Base-by-base conservation (phyloP, 164 flowering plant genomes). In the Tetrastigma voinierianum region DNA sequence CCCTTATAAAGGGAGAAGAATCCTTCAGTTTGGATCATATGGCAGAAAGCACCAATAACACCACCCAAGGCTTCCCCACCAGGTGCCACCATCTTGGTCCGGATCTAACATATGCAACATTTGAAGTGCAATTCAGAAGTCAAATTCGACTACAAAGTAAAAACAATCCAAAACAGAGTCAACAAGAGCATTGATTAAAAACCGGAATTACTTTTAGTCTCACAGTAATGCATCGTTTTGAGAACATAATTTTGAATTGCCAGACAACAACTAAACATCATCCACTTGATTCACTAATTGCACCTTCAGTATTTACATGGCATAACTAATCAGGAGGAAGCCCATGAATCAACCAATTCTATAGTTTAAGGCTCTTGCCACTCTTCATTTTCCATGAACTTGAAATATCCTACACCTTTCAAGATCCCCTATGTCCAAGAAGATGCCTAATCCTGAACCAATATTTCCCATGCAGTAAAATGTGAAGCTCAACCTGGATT, bases 21-120 rank as follows among this genome's bases (percentile, higher is more conserved):
- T 46, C 97, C 98, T 81, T 94, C 96, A 51, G 87, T 91, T 66
- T 78, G 83, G 65, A 94, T 77, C 87, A 90, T 80, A 69, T 91
- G 81, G 46, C 72, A 77, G 73, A 87, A 91, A 70, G 90, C 85
- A 58, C 96, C 97, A 70, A 85, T 67, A 0, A 91, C 88, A 58
- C 97, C 98, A 68, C 96, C 96, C 75, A 91, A 78, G 57, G 86
- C 86, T 78, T 94, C 98, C 48, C 97, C 97, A 66, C 97, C 97
- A 59, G 87, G 93, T n/a, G 97, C 98, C 24, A 94, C 93, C 67
- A 94, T 60, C 84, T 86, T 88, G 61, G 98, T 94, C 56, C 97
- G 78, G 23, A 91, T 82, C 98, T 91, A 83, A 67, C 80, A 66
- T 20, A 61, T 47, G 56, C 61, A 21, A 64, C 40, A 23, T 15